These are phyloP conservation scores for Blastocystis hominis DNA, from an alignment of 352 stramenopile genomes.

Conservation along the genomic window DNA sequence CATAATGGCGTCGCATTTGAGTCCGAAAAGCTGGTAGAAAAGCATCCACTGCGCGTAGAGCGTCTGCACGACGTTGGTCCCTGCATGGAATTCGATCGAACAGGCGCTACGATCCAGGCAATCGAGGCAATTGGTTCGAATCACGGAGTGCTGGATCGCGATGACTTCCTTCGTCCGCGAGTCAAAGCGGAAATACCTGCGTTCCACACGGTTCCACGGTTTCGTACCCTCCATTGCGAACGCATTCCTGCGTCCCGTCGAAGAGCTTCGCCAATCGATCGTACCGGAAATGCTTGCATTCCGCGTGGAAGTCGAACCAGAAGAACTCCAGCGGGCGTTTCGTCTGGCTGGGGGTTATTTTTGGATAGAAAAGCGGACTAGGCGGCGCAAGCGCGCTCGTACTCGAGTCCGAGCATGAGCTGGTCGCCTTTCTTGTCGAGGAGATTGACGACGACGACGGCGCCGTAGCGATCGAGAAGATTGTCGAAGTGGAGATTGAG, in stretches of 20 bases:
- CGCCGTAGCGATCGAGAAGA: constrained; percentile 54
- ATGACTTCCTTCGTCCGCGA: not conserved
- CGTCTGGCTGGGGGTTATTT: not conserved
- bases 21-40: constrained; percentile 69
- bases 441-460: constrained; percentile 81
- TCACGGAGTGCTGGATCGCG: constrained; percentile 73
- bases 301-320: constrained; percentile 95
- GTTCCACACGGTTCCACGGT: constrained; percentile 68
- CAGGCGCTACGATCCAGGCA: constrained; percentile 75
- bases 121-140: constrained; percentile 95
- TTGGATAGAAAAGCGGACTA: not conserved
- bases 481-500: not conserved
- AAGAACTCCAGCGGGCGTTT: constrained; percentile 53
- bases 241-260: not conserved
- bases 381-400: constrained; percentile 65
- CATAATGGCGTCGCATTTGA: constrained; percentile 64
- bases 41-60: constrained; percentile 78
- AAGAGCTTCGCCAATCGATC: constrained; percentile 78
- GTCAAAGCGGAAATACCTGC: constrained; percentile 63
- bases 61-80: constrained; percentile 87
- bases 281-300: constrained; percentile 84
- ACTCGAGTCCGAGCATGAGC: constrained; percentile 75
- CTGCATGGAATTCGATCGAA: not conserved
- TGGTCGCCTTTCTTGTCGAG: constrained; percentile 84
- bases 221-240: constrained; percentile 66